These are phyloP conservation scores for Microthlaspi erraticum DNA, from an alignment of 345 rosid species.

Conservation along the genomic window DNA sequence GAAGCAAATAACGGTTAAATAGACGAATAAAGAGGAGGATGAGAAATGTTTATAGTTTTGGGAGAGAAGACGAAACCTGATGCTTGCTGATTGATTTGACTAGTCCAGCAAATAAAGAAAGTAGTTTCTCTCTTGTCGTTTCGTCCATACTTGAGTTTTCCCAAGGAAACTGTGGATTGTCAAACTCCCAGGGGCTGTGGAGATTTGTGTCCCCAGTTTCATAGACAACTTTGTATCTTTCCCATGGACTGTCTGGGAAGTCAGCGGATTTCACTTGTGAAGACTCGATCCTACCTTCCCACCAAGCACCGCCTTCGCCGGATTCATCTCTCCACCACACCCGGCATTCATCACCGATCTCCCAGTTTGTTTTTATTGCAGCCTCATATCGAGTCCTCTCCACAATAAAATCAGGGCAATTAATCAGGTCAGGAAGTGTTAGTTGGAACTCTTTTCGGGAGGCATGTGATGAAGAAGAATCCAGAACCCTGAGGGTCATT, in stretches of 20 bases:
- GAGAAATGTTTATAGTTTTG: background rate
- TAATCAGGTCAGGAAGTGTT: conserved; percentile 78
- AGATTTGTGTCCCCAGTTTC: conserved; percentile 55
- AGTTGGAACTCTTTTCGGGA: conserved; percentile 61
- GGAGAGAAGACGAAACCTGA: conserved; percentile 55
- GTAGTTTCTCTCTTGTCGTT: conserved; percentile 54
- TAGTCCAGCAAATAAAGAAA: conserved; percentile 61
- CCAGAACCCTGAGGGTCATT: conserved; percentile 77
- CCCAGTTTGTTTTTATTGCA: conserved; percentile 72
- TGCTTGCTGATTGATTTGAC: conserved; percentile 59
- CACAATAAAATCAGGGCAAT: conserved; percentile 86
- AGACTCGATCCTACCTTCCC: conserved; percentile 74
- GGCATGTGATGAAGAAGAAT: conserved; percentile 59
- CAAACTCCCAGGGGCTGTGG: conserved; percentile 98
- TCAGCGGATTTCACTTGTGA: conserved; percentile 64
- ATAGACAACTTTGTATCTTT: conserved; percentile 65
- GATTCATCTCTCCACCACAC: conserved; percentile 89
- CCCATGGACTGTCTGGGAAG: conserved; percentile 96
- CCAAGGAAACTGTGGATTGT: conserved; percentile 61
- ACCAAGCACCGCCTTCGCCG: conserved; percentile 83
- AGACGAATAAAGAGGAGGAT: conserved; percentile 4
- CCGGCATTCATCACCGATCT: conserved; percentile 65
- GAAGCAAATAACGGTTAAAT: conserved; percentile 1
- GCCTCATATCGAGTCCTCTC: conserved; percentile 87
- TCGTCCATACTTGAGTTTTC: conserved; percentile 66